A percentile compares a stretch with the other conserved stretches of the same genome.
These are phyloP conservation scores for Penicillium ochrochloron DNA, from an alignment of 495 filamentous ascomycete species.

Conservation along the genomic window DNA sequence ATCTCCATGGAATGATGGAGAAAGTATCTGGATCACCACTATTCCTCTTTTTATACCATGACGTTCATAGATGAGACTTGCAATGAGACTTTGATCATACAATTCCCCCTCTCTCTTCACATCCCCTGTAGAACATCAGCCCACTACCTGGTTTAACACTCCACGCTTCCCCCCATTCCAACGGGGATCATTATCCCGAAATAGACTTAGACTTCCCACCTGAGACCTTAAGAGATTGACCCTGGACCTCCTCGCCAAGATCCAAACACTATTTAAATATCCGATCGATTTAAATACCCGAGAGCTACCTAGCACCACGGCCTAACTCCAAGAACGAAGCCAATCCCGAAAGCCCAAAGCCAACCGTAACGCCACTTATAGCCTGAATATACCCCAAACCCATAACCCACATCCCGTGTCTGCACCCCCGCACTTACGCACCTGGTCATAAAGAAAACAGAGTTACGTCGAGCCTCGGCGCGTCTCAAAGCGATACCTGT, in stretches of 20 bases:
- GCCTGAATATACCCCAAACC: not conserved
- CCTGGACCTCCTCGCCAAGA: not conserved
- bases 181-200: not conserved
- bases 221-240: too few relatives aligned
- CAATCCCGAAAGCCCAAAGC: constrained; percentile 2
- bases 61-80: constrained; percentile 25
- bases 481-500: not conserved
- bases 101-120: not conserved
- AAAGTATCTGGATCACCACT: not conserved
- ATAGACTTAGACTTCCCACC: not conserved
- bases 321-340: not conserved
- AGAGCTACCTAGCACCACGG: not conserved
- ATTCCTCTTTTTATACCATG: constrained; percentile 18
- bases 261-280: constrained; percentile 2
- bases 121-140: constrained; percentile 1
- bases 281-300: constrained; percentile 11
- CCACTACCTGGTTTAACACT: not conserved
- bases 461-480: not conserved
- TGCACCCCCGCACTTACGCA: constrained; percentile 6
- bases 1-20: not conserved
- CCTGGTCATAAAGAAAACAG: not conserved
- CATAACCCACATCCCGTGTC: not conserved
- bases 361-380: constrained; percentile 4
- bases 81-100: constrained; percentile 17
- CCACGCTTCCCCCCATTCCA: not conserved